Conservation (phyloP, 1,139 yeast genomes). For the Kodamaea plutei region DNA sequence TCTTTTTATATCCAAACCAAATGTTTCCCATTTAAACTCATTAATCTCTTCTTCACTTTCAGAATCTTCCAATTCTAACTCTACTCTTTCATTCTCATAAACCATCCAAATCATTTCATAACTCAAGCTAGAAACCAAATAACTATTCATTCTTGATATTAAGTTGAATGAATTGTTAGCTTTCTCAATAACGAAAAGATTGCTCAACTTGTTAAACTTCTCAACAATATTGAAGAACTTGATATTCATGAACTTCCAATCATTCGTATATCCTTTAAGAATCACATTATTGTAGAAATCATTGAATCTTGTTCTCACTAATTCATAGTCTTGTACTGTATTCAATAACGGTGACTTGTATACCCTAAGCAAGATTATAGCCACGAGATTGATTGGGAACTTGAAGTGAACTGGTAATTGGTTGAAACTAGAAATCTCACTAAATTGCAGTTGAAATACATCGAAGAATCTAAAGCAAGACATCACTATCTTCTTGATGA, state of each 20-base stretch:
- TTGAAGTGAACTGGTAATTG: slow-evolving; percentile 41
- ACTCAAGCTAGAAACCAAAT: slow-evolving; percentile 36
- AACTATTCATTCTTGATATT: slow-evolving; percentile 34
- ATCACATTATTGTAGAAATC: slow-evolving; percentile 22
- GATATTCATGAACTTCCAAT: slow-evolving; percentile 25
- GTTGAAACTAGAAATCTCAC: slow-evolving; percentile 20
- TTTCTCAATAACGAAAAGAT: slow-evolving; percentile 10
- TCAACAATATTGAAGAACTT: slow-evolving; percentile 28
- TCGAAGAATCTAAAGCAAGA: slow-evolving; percentile 30
- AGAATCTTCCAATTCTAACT: too few species aligned
- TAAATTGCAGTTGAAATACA: slow-evolving; percentile 22
- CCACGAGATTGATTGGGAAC: slow-evolving; percentile 35
- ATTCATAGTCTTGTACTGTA: slow-evolving; percentile 27
- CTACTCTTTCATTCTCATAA: slow-evolving; percentile 21
- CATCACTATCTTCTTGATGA: slow-evolving; percentile 26
- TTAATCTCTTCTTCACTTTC: slow-evolving; percentile 8
- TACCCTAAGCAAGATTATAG: slow-evolving; percentile 31
- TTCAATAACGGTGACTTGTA: slow-evolving; percentile 36
- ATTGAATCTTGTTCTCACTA: slow-evolving; percentile 28
- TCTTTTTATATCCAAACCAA: slow-evolving; percentile 22
- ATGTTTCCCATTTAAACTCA: slow-evolving; percentile 25
- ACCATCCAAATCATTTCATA: slow-evolving; percentile 43
- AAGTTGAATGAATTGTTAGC: slow-evolving; percentile 12
- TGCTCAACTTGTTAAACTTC: slow-evolving; percentile 25
- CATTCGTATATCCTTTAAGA: slow-evolving; percentile 14